Percentiles rank a stretch among this genome's conserved stretches.
phyloP scores from a whole-genome alignment of 352 stramenopile species.

The Globisporangium cylindrosporum region DNA sequence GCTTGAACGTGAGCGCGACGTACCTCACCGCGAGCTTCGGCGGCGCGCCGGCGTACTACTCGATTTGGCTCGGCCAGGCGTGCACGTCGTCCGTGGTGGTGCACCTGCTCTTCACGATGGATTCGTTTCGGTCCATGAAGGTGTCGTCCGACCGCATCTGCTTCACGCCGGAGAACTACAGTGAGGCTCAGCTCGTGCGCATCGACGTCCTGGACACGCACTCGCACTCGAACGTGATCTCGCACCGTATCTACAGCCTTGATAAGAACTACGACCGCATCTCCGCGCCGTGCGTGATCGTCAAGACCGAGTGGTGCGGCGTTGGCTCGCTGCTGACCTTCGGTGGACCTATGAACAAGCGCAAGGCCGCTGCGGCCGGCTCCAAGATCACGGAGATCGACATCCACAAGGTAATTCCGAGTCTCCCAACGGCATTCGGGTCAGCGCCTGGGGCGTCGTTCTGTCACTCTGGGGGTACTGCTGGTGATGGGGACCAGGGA shows the following conservation, averaged over 20 bases:
- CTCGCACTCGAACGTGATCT: conserved; percentile 44
- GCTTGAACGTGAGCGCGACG: conserved; percentile 32
- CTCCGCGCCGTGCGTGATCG: conserved; percentile 42
- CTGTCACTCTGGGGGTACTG: not conserved
- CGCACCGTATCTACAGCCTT: conserved; percentile 63
- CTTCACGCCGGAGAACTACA: conserved; percentile 62
- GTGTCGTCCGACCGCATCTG: conserved; percentile 68
- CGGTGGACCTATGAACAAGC: conserved; percentile 40
- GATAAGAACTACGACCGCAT: conserved; percentile 63
- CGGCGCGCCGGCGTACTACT: conserved; percentile 56
- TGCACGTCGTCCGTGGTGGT: conserved; percentile 70
- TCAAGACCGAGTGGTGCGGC: conserved; percentile 39
- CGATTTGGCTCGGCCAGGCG: conserved; percentile 47
- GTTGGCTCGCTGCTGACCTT: conserved; percentile 43
- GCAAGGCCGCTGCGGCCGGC: conserved; percentile 34
- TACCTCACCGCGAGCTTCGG: conserved; percentile 59
- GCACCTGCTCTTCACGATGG: conserved; percentile 52
- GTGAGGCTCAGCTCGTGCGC: conserved; percentile 58
- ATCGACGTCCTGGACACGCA: conserved; percentile 52
- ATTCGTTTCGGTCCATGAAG: conserved; percentile 37
- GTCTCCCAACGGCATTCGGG: not conserved
- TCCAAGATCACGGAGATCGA: conserved; percentile 33
- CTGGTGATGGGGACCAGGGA: not conserved
- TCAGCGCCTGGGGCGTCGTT: not conserved
- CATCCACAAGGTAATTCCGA: conserved; percentile 20